A percentile compares a stretch with the other conserved stretches of the same genome.
phyloP scores from a whole-genome alignment of 306 rosid species.

The Medicago ruthenica region DNA sequence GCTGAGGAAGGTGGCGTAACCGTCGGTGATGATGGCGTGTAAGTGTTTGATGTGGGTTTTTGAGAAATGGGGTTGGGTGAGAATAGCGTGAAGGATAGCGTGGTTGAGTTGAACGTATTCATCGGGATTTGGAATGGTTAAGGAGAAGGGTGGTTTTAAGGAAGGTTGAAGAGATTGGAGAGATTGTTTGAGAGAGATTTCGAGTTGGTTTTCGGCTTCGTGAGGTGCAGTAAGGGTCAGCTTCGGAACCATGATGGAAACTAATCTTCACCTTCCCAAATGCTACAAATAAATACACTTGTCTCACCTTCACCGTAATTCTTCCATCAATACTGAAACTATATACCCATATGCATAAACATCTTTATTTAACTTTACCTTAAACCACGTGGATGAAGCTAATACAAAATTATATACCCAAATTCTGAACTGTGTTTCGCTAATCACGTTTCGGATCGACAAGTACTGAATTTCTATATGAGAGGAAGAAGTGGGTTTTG shows the following conservation, averaged over 20 bases:
- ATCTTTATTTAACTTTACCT: too few species aligned
- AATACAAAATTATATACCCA: too few species aligned
- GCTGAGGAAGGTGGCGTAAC: slow-evolving; percentile 54
- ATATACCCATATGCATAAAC: too few species aligned
- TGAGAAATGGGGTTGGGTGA: slow-evolving; percentile 64
- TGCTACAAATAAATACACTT: too few species aligned
- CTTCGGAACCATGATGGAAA: slow-evolving; percentile 34
- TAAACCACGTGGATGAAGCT: too few species aligned
- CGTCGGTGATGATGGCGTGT: slow-evolving; percentile 78
- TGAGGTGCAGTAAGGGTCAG: slow-evolving; percentile 43
- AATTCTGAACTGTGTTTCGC: too few species aligned
- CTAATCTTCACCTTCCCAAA: too few species aligned
- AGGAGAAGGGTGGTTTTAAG: slow-evolving; percentile 71
- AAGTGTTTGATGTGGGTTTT: slow-evolving; percentile 76
- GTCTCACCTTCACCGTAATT: too few species aligned
- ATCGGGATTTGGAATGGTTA: slow-evolving; percentile 57
- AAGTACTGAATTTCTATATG: too few species aligned
- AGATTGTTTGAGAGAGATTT: slow-evolving; percentile 59
- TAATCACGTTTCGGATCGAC: too few species aligned
- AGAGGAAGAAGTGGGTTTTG: too few species aligned
- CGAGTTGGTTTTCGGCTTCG: slow-evolving; percentile 63
- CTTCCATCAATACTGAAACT: too few species aligned
- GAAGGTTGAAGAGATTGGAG: slow-evolving; percentile 58
- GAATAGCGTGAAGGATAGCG: slow-evolving; percentile 68
- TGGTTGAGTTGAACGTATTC: slow-evolving; percentile 63